Evolutionary conservation across 208 protist genomes (phyloP).

Genomic region (Acanthamoeba lenticulata): DNA sequence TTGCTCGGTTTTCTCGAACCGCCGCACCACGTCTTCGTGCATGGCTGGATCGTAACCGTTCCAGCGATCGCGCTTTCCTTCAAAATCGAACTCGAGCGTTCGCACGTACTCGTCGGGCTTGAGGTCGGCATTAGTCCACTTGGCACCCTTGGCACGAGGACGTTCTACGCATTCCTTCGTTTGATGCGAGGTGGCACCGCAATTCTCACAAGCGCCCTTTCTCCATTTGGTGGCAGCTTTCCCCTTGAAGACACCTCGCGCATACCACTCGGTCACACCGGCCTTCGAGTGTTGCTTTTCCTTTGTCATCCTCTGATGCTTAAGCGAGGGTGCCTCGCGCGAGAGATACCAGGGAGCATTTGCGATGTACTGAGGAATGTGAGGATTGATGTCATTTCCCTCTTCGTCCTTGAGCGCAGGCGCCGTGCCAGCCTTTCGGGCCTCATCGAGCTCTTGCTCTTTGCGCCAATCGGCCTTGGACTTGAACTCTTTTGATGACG

Average conservation of each 20-base stretch:
- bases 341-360: constrained; percentile 96
- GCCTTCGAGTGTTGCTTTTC: neutral
- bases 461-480: constrained; percentile 84
- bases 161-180: constrained; percentile 95
- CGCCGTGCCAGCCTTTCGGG: constrained; percentile 87
- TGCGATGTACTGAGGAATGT: constrained; percentile 98
- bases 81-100: constrained; percentile 82
- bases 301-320: constrained; percentile 90
- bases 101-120: constrained; percentile 77
- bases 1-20: constrained; percentile 80
- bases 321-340: constrained; percentile 88
- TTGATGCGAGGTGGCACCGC: constrained; percentile 97
- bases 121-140: constrained; percentile 84
- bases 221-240: constrained; percentile 83
- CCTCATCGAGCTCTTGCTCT: constrained; percentile 91
- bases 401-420: constrained; percentile 80
- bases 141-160: constrained; percentile 87
- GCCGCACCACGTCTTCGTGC: constrained; percentile 81
- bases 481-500: constrained; percentile 59
- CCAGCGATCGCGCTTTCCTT: constrained; percentile 91
- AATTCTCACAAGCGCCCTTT: constrained; percentile 98
- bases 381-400: constrained; percentile 95
- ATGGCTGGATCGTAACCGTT: constrained; percentile 88
- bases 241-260: constrained; percentile 70
- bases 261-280: constrained; percentile 80